Evolutionary conservation across 1,139 yeast genomes (phyloP).

Genomic region (Taphrina flavorubra): DNA sequence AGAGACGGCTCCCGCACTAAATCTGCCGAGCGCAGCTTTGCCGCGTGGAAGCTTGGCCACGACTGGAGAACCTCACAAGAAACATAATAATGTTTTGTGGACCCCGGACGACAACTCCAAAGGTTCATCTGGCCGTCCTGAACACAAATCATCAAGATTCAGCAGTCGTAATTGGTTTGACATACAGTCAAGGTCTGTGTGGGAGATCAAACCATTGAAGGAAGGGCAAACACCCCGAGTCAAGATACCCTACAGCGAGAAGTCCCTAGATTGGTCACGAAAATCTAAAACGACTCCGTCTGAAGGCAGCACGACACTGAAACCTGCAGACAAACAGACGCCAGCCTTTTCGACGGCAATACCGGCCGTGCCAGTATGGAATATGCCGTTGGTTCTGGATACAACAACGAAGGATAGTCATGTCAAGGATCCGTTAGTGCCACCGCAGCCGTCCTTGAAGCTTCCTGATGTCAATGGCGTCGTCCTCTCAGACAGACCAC

Average conservation of each 20-base stretch:
- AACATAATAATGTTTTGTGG: not conserved
- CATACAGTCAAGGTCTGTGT: conserved; percentile 26
- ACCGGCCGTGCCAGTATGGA: conserved; percentile 26
- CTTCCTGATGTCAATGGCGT: conserved; percentile 12
- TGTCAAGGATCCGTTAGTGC: conserved; percentile 27
- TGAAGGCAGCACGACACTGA: not conserved
- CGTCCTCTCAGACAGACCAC: not conserved
- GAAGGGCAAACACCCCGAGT: conserved; percentile 23
- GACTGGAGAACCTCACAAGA: not conserved
- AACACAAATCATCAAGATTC: not conserved
- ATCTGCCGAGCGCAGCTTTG: conserved; percentile 11
- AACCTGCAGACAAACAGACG: not conserved
- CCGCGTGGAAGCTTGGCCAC: not conserved
- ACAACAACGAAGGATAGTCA: conserved; percentile 9
- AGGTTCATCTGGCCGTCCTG: not conserved
- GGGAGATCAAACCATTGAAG: conserved; percentile 29
- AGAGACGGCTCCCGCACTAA: conserved; percentile 5
- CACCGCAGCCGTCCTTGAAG: conserved; percentile 29
- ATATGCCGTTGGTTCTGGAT: conserved; percentile 20
- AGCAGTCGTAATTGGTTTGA: conserved; percentile 19
- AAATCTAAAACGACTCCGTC: not conserved
- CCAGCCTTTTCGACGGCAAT: not conserved
- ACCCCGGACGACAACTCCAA: not conserved
- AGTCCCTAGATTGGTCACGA: conserved; percentile 20
- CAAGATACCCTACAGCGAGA: conserved; percentile 12